These are phyloP conservation scores for Holtermanniella nyarrowii DNA, from an alignment of 768 basidiomycete genomes.

Conservation along the genomic window DNA sequence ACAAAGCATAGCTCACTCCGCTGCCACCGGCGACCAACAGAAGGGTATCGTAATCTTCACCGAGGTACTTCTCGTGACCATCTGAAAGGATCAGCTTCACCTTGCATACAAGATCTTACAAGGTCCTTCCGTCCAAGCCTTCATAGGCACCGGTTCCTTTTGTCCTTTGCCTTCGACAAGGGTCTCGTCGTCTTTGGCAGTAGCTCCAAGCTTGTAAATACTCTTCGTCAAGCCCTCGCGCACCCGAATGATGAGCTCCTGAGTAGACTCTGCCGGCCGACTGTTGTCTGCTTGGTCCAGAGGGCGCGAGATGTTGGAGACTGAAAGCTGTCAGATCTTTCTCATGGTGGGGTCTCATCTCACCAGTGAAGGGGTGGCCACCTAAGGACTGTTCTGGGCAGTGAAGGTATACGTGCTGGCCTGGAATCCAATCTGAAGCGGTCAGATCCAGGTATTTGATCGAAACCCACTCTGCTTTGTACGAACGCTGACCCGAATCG, in stretches of 20 bases:
- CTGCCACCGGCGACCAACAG: conserved; percentile 10
- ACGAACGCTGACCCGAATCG: conserved; percentile 6
- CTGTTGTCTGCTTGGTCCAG: conserved; percentile 6
- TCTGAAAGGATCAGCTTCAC: not conserved
- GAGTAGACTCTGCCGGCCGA: conserved; percentile 5
- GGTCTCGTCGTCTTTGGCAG: conserved; percentile 1
- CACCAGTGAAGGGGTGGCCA: conserved; percentile 10
- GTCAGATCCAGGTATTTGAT: not conserved
- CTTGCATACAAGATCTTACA: not conserved
- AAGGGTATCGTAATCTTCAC: conserved; percentile 12
- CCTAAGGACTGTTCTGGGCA: conserved; percentile 8
- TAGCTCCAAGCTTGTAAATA: conserved; percentile 2
- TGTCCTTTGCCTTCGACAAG: not conserved
- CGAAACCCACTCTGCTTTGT: conserved; percentile 6
- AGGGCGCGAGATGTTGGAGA: conserved; percentile 9
- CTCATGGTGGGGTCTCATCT: not conserved
- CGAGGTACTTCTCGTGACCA: conserved; percentile 10
- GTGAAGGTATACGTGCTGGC: conserved; percentile 10
- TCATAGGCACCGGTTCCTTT: conserved; percentile 4
- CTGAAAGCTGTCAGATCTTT: not conserved
- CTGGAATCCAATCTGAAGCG: conserved; percentile 5
- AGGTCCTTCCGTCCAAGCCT: conserved; percentile 13
- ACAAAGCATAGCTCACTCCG: conserved; percentile 9
- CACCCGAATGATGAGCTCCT: conserved; percentile 12
- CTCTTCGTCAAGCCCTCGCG: conserved; percentile 9